These are phyloP conservation scores for Geoglossum glabrum DNA, from an alignment of 495 filamentous ascomycete species.

Conservation along the genomic window DNA sequence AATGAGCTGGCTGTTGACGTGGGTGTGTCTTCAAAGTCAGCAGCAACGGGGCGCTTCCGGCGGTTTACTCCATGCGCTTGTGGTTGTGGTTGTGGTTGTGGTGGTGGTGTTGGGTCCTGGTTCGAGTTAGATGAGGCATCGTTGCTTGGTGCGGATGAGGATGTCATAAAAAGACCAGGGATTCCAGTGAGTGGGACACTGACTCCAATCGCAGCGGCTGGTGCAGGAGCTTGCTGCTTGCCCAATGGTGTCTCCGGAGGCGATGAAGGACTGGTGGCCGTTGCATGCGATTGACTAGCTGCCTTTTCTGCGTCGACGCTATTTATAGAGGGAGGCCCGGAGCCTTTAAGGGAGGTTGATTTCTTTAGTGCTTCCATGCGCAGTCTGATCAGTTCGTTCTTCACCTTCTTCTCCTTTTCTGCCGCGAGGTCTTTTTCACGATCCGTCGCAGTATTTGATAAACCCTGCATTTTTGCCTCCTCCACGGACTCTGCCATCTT, in stretches of 20 bases:
- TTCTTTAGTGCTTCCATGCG: slow-evolving; percentile 5
- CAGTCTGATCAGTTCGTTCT: slow-evolving; percentile 1
- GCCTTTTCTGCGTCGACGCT: not conserved
- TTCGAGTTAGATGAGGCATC: slow-evolving; percentile 10
- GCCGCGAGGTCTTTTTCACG: not conserved
- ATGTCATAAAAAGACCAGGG: slow-evolving; percentile 33
- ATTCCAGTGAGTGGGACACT: slow-evolving; percentile 12
- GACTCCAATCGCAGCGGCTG: not conserved
- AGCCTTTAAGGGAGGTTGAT: not conserved
- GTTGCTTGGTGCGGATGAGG: slow-evolving; percentile 6
- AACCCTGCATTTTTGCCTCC: not conserved
- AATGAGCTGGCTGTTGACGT: slow-evolving; percentile 19
- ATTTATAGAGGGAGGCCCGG: not conserved
- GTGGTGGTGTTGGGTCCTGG: not conserved
- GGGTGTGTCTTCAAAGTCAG: slow-evolving; percentile 53
- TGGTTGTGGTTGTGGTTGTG: not conserved
- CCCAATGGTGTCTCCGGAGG: not conserved
- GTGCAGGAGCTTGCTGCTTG: not conserved
- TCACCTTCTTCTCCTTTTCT: slow-evolving; percentile 1
- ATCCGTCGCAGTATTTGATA: not conserved
- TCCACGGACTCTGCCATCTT: not conserved
- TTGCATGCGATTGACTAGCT: not conserved
- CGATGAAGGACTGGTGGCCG: not conserved
- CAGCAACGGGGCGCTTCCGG: slow-evolving; percentile 68
- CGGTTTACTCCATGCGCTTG: slow-evolving; percentile 11